A percentile compares a stretch with the other conserved stretches of the same genome.
These are phyloP conservation scores for Plasmopara viticola DNA, from an alignment of 352 stramenopile species.

Conservation along the genomic window DNA sequence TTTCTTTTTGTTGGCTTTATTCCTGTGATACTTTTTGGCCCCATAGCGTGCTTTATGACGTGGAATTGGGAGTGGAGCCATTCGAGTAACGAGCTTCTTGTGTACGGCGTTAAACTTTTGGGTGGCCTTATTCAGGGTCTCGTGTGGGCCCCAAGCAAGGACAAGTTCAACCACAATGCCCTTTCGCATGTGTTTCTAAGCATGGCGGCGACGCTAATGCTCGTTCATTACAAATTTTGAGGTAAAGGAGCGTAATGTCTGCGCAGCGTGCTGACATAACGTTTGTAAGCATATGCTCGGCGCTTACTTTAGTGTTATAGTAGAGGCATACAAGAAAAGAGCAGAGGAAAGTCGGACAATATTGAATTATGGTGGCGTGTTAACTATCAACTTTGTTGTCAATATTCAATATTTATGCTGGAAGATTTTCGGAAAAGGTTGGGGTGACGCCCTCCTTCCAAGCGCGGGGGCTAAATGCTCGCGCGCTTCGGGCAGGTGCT, in stretches of 20 bases:
- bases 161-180: constrained; percentile 87
- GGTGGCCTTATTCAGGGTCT: constrained; percentile 76
- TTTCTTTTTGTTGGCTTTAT: constrained; percentile 82
- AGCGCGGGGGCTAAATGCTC: too few relatives aligned
- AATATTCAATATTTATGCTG: too few relatives aligned
- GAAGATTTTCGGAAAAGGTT: too few relatives aligned
- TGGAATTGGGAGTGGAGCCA: constrained; percentile 78
- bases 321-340: constrained; percentile 13
- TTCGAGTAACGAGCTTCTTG: constrained; percentile 73
- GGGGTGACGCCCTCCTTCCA: too few relatives aligned
- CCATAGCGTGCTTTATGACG: constrained; percentile 63
- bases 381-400: too few relatives aligned
- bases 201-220: constrained; percentile 74
- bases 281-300: constrained; percentile 19
- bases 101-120: constrained; percentile 74
- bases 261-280: constrained; percentile 7
- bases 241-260: background rate
- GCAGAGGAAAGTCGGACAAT: constrained; percentile 8
- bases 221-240: constrained; percentile 77
- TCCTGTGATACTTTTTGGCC: constrained; percentile 76
- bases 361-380: too few relatives aligned
- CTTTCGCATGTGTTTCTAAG: constrained; percentile 83
- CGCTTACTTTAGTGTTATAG: constrained; percentile 19
- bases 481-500: too few relatives aligned
- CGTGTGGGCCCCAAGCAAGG: constrained; percentile 71